Evolutionary conservation across 1,284 basidiomycete species (phyloP), one percentile per base, ranked within the genome.

Genomic region (Microbotryum violaceum): DNA sequence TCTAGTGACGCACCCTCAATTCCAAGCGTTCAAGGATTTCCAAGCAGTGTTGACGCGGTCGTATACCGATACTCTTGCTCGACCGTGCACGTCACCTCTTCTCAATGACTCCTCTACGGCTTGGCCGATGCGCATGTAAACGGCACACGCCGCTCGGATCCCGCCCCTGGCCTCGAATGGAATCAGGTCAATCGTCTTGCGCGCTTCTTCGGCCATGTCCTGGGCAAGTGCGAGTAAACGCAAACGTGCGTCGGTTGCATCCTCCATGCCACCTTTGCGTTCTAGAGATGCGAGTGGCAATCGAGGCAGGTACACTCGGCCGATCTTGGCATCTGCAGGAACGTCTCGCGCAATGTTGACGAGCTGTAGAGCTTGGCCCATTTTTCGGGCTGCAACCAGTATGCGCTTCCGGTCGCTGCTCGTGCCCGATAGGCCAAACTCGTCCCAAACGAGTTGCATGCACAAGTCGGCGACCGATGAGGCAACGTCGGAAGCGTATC

Each of bases 301-400:
- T 6, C 75, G 65, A 7, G 78, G 78, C 6, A 79, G 68, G 69
- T 79, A 80, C 8, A 77, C 62, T 44, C 78, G 69, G 1, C 73
- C 72, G 29, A 75, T 75, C 25, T 54, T 27, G 1, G 73, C 76
- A 63, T 79, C 78, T 56, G 74, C 76, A 1, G 70, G 70, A 6
- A 78, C 71, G 63, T 79, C 77, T 16, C 76, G 63, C 0, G 77
- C 74, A 56, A 79, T 74, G 59, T 78, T 77, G 62, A 78, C 74
- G 29, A 78, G 70, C 58, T 78, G 77, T 23, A 78, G 67, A 8
- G 77, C 77, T 33, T 74, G 66, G 4, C 78, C 77, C 75, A 78
- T 78, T 61, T 74, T 68, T 12, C 76, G 66, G 2, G 75, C 74
- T 8, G 68, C 66, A 3, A 49, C 45, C 23, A 75, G 56, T 7